Evolutionary conservation across 768 basidiomycete genomes (phyloP), one percentile per base, ranked within the genome.

Genomic region (Serendipita vermifera): DNA sequence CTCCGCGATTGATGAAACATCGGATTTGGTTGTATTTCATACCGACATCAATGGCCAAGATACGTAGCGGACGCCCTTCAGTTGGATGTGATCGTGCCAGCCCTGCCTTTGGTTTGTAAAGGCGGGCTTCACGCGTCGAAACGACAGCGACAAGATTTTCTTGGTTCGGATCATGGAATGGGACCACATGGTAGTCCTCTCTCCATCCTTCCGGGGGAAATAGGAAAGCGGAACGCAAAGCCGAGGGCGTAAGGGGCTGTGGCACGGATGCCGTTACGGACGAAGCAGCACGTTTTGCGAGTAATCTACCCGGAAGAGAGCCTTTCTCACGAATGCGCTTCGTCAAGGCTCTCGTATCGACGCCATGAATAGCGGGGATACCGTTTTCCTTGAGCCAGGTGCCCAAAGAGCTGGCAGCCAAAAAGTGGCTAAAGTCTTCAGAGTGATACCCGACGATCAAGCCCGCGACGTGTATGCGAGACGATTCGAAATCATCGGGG

Each of bases 21-120:
- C 96, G 80, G 63, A 98, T 92, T 70, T 99, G 96, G 70, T 98
- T 98, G 74, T 87, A 96, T 71, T 99, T 99, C 89, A 98, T 98
- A n/a, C 96, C 96, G 53, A 98, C 94, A 67, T 99, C 96, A 58
- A 98, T 72, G 3, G 90, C 91, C 14, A 99, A 65, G 27, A 99
- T 79, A 59, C 96, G 85, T 29, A 98, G 66, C 0, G 80, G 71
- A 51, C 92, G 80, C 29, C 87, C 88, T 1, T 80, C 82, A 60
- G 56, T 48, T 2, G 88, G 85, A 65, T 96, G 88, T 32, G 79
- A 66, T 55, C 72, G 78, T 22, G 80, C 73, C 57, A 67, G 65
- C 51, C 72, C 68, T 33, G 68, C 67, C 6, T 75, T 75, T 17
- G 87, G 81, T 62, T 75, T 73, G 75, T 83, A 88, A 14, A 90